Evolutionary conservation across 2,329 filamentous ascomycete species (phyloP).

Genomic region (Tolypocladium tundrense): DNA sequence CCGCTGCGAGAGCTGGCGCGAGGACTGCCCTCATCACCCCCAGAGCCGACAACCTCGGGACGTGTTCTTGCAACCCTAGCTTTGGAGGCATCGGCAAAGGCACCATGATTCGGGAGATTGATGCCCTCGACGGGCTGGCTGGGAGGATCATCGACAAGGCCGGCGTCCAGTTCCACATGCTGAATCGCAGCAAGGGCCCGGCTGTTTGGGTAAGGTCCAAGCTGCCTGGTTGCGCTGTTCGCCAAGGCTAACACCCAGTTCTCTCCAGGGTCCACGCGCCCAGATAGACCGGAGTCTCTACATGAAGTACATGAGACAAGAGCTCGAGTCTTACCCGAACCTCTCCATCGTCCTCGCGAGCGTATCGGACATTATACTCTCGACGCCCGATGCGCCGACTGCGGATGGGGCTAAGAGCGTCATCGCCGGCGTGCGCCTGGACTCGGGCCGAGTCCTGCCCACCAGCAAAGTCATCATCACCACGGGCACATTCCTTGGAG

Average conservation of each 20-base stretch:
- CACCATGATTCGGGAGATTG: slow-evolving; percentile 88
- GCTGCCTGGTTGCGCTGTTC: neutral
- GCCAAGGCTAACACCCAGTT: neutral
- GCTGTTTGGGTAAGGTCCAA: slow-evolving; percentile 64
- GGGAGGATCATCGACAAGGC: slow-evolving; percentile 87
- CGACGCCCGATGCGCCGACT: slow-evolving; percentile 33
- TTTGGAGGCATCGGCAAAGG: slow-evolving; percentile 99
- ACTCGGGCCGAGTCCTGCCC: slow-evolving; percentile 74
- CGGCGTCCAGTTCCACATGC: slow-evolving; percentile 82
- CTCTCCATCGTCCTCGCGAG: slow-evolving; percentile 75
- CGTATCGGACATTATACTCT: slow-evolving; percentile 77
- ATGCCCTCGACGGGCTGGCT: slow-evolving; percentile 84
- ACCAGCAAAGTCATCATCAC: slow-evolving; percentile 84
- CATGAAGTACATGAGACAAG: slow-evolving; percentile 80
- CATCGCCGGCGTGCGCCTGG: slow-evolving; percentile 77
- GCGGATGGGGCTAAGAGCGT: slow-evolving; percentile 45
- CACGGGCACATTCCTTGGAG: slow-evolving; percentile 88
- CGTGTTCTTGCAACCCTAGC: slow-evolving; percentile 93
- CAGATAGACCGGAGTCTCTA: slow-evolving; percentile 92
- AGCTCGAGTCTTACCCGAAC: slow-evolving; percentile 68
- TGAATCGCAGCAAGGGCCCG: slow-evolving; percentile 84
- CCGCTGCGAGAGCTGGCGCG: slow-evolving; percentile 79
- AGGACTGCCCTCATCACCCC: slow-evolving; percentile 86
- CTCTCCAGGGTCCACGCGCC: slow-evolving; percentile 63
- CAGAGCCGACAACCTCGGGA: slow-evolving; percentile 76